Evolutionary conservation across 257 asterid genomes (phyloP), one percentile per base, ranked within the genome.

Genomic region (Rubia yunnanensis): DNA sequence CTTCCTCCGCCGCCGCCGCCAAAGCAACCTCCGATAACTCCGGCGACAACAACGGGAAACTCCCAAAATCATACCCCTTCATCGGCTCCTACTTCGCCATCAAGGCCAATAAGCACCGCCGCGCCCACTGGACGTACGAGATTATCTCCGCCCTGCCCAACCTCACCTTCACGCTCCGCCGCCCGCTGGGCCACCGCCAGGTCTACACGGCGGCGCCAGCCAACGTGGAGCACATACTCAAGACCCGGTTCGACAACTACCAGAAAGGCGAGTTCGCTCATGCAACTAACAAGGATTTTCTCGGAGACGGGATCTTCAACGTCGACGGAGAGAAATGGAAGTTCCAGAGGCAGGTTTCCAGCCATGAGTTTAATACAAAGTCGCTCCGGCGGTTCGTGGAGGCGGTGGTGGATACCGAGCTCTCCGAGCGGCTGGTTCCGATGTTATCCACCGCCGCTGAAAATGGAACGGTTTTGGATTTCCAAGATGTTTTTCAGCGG

Each of bases 261-360:
- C 82, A 31, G 2, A 88, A 88, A 55, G 95, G 95, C 3, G 67
- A 66, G 0, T 20, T 68, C 11, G 66, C 73, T 39, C 70, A 77
- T 10, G 0, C 6, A 30, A 70, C 65, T 2, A 66, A 80, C 23
- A 3, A 58, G 0, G 95, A 88, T 57, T 84, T 88, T 10, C 86
- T 88, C 11, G 91, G 95, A 1, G 78, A 84, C 38, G 84, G 96
- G 10, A 84, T 88, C 2, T 82, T 88, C 78, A 88, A 88, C 38
- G 65, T 82, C 10, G 90, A 84, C 23, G 96, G 92, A 0, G 72
- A 72, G 0, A 74, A 26, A 10, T 88, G 95, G 96, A 88, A 82
- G 63, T 76, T 76, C 38, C 88, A 80, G 30, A 54, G 96, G 20
- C 83, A 88, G 59, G 68, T 85, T 14, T 71, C 96, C 7, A 82